A percentile compares a stretch with the other conserved stretches of the same genome.
Conservation (phyloP, 148 eudicot genomes). For the Chenopodium album region DNA sequence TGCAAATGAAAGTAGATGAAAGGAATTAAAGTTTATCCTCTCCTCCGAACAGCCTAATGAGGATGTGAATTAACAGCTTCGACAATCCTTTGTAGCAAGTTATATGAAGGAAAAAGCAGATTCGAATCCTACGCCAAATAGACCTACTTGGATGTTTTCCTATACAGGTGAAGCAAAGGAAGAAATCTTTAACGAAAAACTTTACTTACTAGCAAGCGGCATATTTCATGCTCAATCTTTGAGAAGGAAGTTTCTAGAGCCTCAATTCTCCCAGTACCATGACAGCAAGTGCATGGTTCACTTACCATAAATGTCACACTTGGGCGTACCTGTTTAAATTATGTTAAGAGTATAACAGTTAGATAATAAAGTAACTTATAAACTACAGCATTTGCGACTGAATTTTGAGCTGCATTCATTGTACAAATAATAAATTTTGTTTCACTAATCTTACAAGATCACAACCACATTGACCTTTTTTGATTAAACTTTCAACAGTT, state of each 20-base stretch:
- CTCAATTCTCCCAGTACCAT: conserved; percentile 93
- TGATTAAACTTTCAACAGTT: neutral
- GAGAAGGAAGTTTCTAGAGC: conserved; percentile 93
- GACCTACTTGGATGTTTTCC: neutral
- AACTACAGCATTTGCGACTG: conserved; percentile 1
- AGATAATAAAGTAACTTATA: neutral
- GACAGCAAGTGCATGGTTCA: conserved; percentile 86
- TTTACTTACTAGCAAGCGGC: conserved; percentile 75
- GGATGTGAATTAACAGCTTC: neutral
- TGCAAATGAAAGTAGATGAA: neutral
- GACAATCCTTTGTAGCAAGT: neutral
- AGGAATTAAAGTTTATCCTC: neutral
- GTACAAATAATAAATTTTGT: neutral
- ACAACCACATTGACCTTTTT: neutral
- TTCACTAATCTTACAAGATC: neutral
- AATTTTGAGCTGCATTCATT: neutral
- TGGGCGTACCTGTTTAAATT: conserved; percentile 72
- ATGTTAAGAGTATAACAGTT: neutral
- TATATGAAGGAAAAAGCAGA: neutral
- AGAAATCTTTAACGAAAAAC: neutral
- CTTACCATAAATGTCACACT: conserved; percentile 94
- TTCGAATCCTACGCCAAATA: neutral
- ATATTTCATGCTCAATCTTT: conserved; percentile 89
- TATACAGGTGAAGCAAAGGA: neutral
- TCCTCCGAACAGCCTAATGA: neutral